Evolutionary conservation across 495 filamentous ascomycete species (phyloP).

Genomic region (Neurospora sublineolata): DNA sequence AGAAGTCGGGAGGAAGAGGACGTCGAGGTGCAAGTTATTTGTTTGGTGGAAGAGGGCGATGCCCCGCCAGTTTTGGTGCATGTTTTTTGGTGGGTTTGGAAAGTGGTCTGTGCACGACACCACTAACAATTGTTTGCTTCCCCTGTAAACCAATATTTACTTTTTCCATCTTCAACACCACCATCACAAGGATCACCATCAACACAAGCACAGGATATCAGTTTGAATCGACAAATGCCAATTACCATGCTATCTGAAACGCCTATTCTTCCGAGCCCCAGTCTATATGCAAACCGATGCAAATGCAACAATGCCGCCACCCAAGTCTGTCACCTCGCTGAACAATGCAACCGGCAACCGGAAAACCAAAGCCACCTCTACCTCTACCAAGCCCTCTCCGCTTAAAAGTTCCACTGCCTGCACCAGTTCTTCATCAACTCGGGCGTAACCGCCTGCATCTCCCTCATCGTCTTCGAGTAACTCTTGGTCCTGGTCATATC

Average conservation of each 20-base stretch:
- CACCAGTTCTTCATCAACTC: conserved; percentile 41
- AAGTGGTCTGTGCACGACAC: no score
- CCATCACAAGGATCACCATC: not conserved
- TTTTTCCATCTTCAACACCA: not conserved
- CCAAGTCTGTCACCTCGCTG: not conserved
- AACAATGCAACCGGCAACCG: not conserved
- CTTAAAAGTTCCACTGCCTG: conserved; percentile 33
- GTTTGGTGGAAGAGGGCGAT: not conserved
- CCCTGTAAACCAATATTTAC: not conserved
- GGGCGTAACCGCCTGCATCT: conserved; percentile 24
- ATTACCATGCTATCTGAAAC: not conserved
- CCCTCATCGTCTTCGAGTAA: conserved; percentile 26
- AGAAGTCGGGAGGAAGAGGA: not conserved
- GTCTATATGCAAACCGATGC: not conserved
- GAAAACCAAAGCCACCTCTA: not conserved
- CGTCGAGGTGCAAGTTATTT: not conserved
- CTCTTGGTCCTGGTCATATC: conserved; percentile 18
- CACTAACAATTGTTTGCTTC: not conserved
- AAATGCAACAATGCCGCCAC: not conserved
- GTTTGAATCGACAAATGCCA: not conserved
- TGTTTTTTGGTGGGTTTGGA: no score
- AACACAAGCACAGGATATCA: not conserved
- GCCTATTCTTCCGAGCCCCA: not conserved
- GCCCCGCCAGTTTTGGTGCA: no score
- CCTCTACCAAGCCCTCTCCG: not conserved